phyloP scores from a whole-genome alignment of 108 stramenopile genomes.

The Nitzschia inconspicua region DNA sequence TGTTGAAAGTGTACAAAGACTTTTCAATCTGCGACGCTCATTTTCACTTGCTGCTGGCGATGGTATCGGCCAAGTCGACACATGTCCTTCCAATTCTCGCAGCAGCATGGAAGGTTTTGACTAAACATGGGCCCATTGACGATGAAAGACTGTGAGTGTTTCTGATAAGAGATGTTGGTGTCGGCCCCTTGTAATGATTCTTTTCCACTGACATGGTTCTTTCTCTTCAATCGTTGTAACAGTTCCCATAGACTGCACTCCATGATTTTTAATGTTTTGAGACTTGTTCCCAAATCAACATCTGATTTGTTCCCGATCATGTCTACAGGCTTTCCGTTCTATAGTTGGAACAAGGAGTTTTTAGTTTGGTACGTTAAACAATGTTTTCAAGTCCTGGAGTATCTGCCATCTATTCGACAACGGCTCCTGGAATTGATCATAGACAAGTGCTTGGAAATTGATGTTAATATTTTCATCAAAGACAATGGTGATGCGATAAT shows the following conservation, averaged over 20 bases:
- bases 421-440: conserved; percentile 57
- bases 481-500: conserved; percentile 80
- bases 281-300: conserved; percentile 43
- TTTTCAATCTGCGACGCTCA: conserved; percentile 45
- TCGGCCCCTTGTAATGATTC: no score
- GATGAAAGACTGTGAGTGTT: conserved; percentile 24
- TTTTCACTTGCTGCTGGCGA: conserved; percentile 49
- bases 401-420: conserved; percentile 39
- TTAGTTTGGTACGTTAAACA: conserved; percentile 38
- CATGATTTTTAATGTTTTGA: conserved; percentile 35
- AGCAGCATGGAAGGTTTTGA: conserved; percentile 44
- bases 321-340: conserved; percentile 46
- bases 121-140: background rate
- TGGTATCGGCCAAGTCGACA: conserved; percentile 55
- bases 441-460: conserved; percentile 92
- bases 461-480: conserved; percentile 95
- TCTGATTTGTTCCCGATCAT: conserved; percentile 52
- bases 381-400: conserved; percentile 34
- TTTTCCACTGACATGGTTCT: background rate
- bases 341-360: conserved; percentile 6
- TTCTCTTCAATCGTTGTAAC: background rate
- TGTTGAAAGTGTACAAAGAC: conserved; percentile 12
- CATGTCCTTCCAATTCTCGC: conserved; percentile 30
- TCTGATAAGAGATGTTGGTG: no score
- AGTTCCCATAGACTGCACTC: conserved; percentile 42